These are phyloP conservation scores for Beauveria caledonica DNA, from an alignment of 2,329 filamentous ascomycete genomes.

Conservation along the genomic window DNA sequence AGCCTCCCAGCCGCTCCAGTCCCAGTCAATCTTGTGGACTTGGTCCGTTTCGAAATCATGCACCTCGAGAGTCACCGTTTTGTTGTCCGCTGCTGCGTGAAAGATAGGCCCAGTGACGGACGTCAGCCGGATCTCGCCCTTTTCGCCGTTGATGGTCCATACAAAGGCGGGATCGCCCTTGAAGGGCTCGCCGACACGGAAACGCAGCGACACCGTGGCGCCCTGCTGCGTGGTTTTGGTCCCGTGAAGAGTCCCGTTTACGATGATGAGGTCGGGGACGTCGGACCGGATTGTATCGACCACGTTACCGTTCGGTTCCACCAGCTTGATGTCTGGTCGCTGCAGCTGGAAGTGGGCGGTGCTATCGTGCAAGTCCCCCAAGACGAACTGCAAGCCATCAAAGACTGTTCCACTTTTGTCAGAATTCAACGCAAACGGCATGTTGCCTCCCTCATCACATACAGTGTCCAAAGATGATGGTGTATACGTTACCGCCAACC, in stretches of 20 bases:
- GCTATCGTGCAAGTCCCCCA: slow-evolving; percentile 36
- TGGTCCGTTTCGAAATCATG: slow-evolving; percentile 38
- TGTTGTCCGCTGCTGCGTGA: slow-evolving; percentile 26
- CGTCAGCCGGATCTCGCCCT: slow-evolving; percentile 39
- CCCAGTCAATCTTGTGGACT: slow-evolving; percentile 18
- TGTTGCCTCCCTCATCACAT: slow-evolving; percentile 13
- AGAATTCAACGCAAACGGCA: not conserved
- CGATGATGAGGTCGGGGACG: slow-evolving; percentile 35
- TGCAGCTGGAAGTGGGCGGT: slow-evolving; percentile 37
- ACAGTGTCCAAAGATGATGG: slow-evolving; percentile 36
- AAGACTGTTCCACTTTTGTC: slow-evolving; percentile 26
- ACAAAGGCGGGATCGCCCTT: slow-evolving; percentile 34
- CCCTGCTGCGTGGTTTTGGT: slow-evolving; percentile 19
- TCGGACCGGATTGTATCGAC: slow-evolving; percentile 27
- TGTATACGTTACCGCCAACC: slow-evolving; percentile 37
- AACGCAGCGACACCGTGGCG: slow-evolving; percentile 35
- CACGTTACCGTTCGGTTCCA: slow-evolving; percentile 24
- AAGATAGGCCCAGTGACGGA: slow-evolving; percentile 21
- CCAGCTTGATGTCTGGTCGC: slow-evolving; percentile 30
- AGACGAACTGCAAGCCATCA: slow-evolving; percentile 35
- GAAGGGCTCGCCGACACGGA: slow-evolving; percentile 41
- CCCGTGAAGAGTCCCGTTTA: slow-evolving; percentile 27
- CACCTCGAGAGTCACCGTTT: slow-evolving; percentile 38
- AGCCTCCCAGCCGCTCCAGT: not conserved
- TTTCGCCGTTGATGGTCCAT: slow-evolving; percentile 45